Evolutionary conservation across 2,329 filamentous ascomycete species (phyloP), one percentile per base, ranked within the genome.

Genomic region (Scytalidium sp.): DNA sequence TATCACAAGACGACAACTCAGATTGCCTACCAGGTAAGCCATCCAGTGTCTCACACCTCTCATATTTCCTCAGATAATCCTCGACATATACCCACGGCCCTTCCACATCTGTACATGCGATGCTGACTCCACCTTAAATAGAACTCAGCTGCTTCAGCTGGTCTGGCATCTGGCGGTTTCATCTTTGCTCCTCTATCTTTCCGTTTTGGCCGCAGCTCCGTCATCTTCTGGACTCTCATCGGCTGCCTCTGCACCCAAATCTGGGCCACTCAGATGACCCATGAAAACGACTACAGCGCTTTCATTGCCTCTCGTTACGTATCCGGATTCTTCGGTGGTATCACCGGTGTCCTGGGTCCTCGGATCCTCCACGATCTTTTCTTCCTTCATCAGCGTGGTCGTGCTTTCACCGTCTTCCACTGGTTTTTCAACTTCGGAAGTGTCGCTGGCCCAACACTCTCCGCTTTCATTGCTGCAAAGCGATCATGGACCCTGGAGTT

Each of bases 321-420:
- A 49, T 57, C 65, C 1, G 68, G 70, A n/a, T 64, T 72, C 52
- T 70, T 70, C 45, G 71, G 72, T 19, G 64, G 64, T 11, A 58
- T 70, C 11, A 62, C 68, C 32, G 62, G 66, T 46, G 59, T 70
- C 23, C 61, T 75, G 41, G 70, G 70, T 17, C 64, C 68, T 19
- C 58, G 68, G 32, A 65, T 69, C 27, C 64, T 75, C 19, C 66
- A 69, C n/a, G 70, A 73, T 45, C 39, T 71, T 46, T 73, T 72
- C 56, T 74, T 72, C 56, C 55, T 73, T 25, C 70, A 73, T 46
- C 67, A 73, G 53, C 66, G 70, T 17, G 70, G 70, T 7, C 59
- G 66, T 27, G 68, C 67, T 7, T 72, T 73, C 44, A 68, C 64
- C 1, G 55, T 63, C 21, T 62, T 70, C 22, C 63, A 69, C 22